Percentiles rank a stretch among this genome's conserved stretches.
Evolutionary conservation across 176 grass and related monocot genomes (phyloP).

Genomic region (Lolium multiflorum): DNA sequence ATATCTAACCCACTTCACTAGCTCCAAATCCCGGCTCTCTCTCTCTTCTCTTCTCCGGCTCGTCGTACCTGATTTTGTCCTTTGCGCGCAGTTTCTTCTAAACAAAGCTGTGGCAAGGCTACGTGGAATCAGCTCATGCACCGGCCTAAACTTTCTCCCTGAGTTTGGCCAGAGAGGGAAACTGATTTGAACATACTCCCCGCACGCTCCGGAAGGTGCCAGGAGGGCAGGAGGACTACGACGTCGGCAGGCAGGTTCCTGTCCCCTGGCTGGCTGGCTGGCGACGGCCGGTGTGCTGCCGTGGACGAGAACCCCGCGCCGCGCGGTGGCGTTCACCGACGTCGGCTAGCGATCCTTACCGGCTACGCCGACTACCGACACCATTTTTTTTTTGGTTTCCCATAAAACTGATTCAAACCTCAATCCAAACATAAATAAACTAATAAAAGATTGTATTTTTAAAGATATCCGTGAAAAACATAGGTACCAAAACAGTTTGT

Average conservation of each 20-base stretch:
- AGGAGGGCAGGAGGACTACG: background rate
- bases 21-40: background rate
- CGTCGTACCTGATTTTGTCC: conserved; percentile 14
- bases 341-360: too few relatives aligned
- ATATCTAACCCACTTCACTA: background rate
- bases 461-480: too few relatives aligned
- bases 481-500: too few relatives aligned
- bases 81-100: background rate
- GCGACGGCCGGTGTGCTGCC: background rate
- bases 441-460: too few relatives aligned
- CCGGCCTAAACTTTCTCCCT: background rate
- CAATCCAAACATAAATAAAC: too few relatives aligned
- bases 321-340: too few relatives aligned
- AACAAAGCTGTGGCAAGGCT: background rate
- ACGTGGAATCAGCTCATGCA: background rate
- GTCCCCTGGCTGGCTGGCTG: background rate
- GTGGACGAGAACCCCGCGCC: too few relatives aligned
- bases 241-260: background rate
- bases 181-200: background rate
- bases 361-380: too few relatives aligned
- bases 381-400: too few relatives aligned
- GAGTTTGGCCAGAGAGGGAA: background rate
- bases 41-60: background rate
- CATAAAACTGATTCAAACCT: too few relatives aligned
- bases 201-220: background rate